A percentile compares a stretch with the other conserved stretches of the same genome.
Evolutionary conservation across 805 yeast species (phyloP).

Genomic region (Cyberlindnera subsufficiens): DNA sequence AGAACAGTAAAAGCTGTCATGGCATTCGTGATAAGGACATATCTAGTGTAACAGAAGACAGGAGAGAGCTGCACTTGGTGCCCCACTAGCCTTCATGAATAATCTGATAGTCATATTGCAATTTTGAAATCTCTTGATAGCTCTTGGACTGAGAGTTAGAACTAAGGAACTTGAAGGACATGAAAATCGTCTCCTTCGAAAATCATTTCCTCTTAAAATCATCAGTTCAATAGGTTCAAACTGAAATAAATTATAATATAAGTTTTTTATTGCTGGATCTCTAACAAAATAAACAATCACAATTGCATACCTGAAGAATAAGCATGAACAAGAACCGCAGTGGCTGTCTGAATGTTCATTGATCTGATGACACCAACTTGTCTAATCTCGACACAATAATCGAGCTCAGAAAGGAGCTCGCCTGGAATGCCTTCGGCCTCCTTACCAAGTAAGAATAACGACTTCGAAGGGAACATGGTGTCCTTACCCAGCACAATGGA

Average conservation of each 20-base stretch:
- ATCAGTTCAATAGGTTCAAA: too few species aligned
- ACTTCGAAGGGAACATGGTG: constrained; percentile 71
- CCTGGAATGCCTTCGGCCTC: constrained; percentile 94
- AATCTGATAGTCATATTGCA: too few species aligned
- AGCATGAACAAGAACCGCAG: constrained; percentile 91
- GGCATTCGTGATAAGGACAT: too few species aligned
- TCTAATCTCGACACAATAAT: constrained; percentile 83
- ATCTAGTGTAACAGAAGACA: too few species aligned
- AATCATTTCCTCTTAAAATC: too few species aligned
- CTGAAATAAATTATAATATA: background rate
- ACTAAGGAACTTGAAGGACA: too few species aligned
- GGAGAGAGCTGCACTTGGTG: too few species aligned
- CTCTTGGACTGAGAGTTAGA: too few species aligned
- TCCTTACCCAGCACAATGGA: constrained; percentile 64
- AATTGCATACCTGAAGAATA: constrained; percentile 40
- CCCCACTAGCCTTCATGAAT: too few species aligned
- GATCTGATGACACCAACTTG: constrained; percentile 91
- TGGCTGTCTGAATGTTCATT: constrained; percentile 95
- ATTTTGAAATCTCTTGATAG: too few species aligned
- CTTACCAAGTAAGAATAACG: constrained; percentile 73
- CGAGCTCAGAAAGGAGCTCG: constrained; percentile 71
- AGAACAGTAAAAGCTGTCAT: too few species aligned
- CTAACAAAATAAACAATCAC: background rate
- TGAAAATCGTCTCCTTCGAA: too few species aligned
- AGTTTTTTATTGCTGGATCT: background rate